Conservation (phyloP, 2,329 filamentous ascomycete species). For the Sarocladium brachiariae region DNA sequence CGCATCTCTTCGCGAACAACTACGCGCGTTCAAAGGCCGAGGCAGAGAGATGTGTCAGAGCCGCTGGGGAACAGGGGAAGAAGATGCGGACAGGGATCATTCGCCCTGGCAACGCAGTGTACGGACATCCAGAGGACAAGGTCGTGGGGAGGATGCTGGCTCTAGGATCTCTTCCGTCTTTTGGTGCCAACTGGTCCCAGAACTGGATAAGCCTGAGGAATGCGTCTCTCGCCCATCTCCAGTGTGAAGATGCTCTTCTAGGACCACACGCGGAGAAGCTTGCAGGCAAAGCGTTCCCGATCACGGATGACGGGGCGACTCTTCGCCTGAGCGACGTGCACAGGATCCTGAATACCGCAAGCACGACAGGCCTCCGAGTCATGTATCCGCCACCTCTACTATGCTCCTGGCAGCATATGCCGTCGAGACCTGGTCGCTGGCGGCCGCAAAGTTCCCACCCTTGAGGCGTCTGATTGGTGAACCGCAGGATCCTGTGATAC, state of each 20-base stretch:
- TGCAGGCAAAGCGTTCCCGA: slow-evolving; percentile 38
- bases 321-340: slow-evolving; percentile 34
- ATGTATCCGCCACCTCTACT: slow-evolving; percentile 26
- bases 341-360: slow-evolving; percentile 22
- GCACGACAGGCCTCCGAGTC: slow-evolving; percentile 24
- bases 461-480: slow-evolving; percentile 18
- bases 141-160: slow-evolving; percentile 33
- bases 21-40: slow-evolving; percentile 45
- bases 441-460: slow-evolving; percentile 13
- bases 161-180: slow-evolving; percentile 31
- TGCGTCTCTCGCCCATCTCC: slow-evolving; percentile 45
- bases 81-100: slow-evolving; percentile 45
- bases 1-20: slow-evolving; percentile 39
- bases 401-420: slow-evolving; percentile 30
- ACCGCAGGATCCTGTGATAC: slow-evolving; percentile 14
- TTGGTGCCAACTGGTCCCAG: slow-evolving; percentile 30
- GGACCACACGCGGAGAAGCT: slow-evolving; percentile 26
- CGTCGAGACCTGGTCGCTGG: slow-evolving; percentile 16
- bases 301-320: slow-evolving; percentile 44
- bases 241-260: slow-evolving; percentile 44
- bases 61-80: slow-evolving; percentile 26
- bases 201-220: slow-evolving; percentile 45
- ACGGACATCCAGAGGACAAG: slow-evolving; percentile 39
- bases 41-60: slow-evolving; percentile 43
- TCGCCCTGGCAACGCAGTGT: slow-evolving; percentile 46